Evolutionary conservation across 176 grass and related monocot species (phyloP), one percentile per base, ranked within the genome.

Genomic region (Cocos nucifera): DNA sequence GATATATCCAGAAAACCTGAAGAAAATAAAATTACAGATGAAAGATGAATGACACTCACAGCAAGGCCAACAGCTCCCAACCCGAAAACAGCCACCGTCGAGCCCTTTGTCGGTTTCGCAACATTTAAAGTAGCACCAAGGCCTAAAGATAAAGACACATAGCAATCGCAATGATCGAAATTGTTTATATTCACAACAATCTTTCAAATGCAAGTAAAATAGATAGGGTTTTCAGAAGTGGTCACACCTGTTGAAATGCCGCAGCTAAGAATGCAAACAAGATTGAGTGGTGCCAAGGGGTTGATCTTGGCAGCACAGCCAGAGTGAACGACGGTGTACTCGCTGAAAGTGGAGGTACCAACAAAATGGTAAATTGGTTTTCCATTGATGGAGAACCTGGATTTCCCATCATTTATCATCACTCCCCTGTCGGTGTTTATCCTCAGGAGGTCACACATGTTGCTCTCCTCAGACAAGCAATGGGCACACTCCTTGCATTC

Each of bases 221-320:
- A 14, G 8, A 12, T 12, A 44, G 35, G 2, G 35, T 9, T 39
- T 39, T 8, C 35, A 44, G 10, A 22, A 63, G 18, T 49, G 20
- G 1, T 50, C 30, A 50, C 39, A 22, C 62, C 62, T 5, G 62
- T 64, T 18, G 18, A 51, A 15, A 51, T 22, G 44, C 62, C 62
- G 17, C 62, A 64, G 48, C 62, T 64, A 16, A 64, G 62, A 3
- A 64, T 9, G 2, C 44, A 64, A 7, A 51, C 62, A 21, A 16
- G 9, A 4, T 51, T 48, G 5, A 64, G 62, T 3, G 62, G 62
- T 0, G 62, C 62, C 20, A 17, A 26, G 4, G 62, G 62, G 20
- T 64, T 64, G 48, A 64, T 64, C 48, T 64, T 64, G 20, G 62
- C 62, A 4, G 51, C 62, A 1, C 48, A 64, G 9, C 62, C 62